These are phyloP conservation scores for Kluyveromyces starmeri DNA, from an alignment of 805 yeast species.

Conservation along the genomic window DNA sequence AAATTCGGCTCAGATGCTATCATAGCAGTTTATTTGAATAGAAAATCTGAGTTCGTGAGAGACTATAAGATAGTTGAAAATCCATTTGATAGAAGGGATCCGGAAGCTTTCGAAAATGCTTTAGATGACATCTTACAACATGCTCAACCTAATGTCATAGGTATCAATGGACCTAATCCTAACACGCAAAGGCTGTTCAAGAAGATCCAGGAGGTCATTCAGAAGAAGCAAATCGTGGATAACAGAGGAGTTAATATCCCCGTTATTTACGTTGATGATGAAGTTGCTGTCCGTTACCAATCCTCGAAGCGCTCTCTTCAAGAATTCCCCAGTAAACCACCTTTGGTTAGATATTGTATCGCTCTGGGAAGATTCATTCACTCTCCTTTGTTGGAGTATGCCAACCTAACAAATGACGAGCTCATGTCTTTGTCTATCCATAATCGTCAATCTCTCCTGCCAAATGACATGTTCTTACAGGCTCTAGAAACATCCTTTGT, in stretches of 20 bases:
- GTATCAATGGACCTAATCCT: slow-evolving; percentile 79
- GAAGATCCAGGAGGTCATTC: slow-evolving; percentile 47
- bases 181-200: slow-evolving; percentile 54
- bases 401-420: slow-evolving; percentile 62
- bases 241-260: slow-evolving; percentile 51
- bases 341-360: slow-evolving; percentile 73
- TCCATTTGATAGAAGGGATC: slow-evolving; percentile 42
- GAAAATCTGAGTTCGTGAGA: slow-evolving; percentile 70
- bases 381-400: slow-evolving; percentile 86
- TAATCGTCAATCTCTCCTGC: slow-evolving; percentile 62
- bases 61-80: slow-evolving; percentile 69
- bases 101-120: slow-evolving; percentile 56
- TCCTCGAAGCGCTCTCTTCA: slow-evolving; percentile 62
- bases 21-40: slow-evolving; percentile 69
- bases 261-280: slow-evolving; percentile 82
- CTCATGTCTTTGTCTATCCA: slow-evolving; percentile 59
- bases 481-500: slow-evolving; percentile 78
- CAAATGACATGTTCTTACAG: slow-evolving; percentile 51
- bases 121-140: slow-evolving; percentile 52
- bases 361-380: slow-evolving; percentile 89
- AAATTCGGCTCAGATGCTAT: slow-evolving; percentile 74
- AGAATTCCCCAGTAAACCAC: slow-evolving; percentile 80
- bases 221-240: slow-evolving; percentile 45
- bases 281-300: slow-evolving; percentile 83
- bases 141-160: slow-evolving; percentile 82